A percentile compares a stretch with the other conserved stretches of the same genome.
phyloP scores from a whole-genome alignment of 495 filamentous ascomycete genomes.

The Penicillium salamii region DNA sequence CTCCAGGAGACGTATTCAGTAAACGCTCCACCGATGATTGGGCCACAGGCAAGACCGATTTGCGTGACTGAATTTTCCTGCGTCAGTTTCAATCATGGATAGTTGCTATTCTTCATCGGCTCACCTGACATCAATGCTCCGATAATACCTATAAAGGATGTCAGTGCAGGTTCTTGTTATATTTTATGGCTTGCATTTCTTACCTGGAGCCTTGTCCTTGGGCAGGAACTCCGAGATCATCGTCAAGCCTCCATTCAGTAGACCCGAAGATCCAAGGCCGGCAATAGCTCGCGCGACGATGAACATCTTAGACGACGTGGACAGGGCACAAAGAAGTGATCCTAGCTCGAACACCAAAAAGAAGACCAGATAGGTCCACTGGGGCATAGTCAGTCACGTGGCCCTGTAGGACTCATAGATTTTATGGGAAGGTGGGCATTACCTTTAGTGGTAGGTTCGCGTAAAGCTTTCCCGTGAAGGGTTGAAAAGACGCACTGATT shows the following conservation, averaged over 20 bases:
- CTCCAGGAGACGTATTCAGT: conserved; percentile 47
- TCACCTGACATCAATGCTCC: neutral
- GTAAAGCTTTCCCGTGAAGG: conserved; percentile 33
- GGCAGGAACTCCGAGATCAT: neutral
- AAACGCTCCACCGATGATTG: conserved; percentile 53
- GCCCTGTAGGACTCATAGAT: too few species aligned
- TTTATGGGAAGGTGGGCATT: neutral
- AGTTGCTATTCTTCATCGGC: too few species aligned
- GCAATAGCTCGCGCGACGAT: neutral
- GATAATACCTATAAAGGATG: neutral
- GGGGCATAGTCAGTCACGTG: neutral
- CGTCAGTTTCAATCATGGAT: neutral
- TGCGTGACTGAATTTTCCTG: neutral
- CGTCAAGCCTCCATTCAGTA: neutral
- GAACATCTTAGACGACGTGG: neutral
- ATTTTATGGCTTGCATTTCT: neutral
- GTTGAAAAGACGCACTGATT: conserved; percentile 26
- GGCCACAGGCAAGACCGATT: conserved; percentile 37
- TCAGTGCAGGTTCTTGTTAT: neutral
- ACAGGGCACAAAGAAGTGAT: neutral
- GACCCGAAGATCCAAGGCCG: neutral
- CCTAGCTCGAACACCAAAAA: neutral
- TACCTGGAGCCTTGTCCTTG: neutral
- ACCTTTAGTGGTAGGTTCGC: conserved; percentile 30
- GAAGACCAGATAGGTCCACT: conserved; percentile 22